Evolutionary conservation across 2,329 filamentous ascomycete genomes (phyloP).

Genomic region (Fusarium sp.): DNA sequence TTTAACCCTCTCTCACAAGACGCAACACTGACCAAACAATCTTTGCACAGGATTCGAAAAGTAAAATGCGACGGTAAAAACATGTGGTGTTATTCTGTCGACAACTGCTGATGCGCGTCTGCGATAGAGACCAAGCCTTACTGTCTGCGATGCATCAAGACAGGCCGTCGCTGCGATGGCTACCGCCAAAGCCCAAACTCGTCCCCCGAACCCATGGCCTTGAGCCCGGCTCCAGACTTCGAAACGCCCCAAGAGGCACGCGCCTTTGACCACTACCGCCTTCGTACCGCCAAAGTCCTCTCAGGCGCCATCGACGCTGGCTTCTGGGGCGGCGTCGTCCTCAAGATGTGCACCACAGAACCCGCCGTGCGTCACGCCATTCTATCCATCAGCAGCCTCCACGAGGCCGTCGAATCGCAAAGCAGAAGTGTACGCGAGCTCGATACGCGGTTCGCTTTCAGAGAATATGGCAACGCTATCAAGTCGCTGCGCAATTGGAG

Average conservation of each 20-base stretch:
- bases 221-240: slow-evolving; percentile 37
- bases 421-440: slow-evolving; percentile 27
- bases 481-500: slow-evolving; percentile 52
- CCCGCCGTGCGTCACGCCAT: slow-evolving; percentile 60
- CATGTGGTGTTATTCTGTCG: background rate
- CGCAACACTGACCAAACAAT: background rate
- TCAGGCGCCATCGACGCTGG: slow-evolving; percentile 53
- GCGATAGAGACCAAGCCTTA: slow-evolving; percentile 58
- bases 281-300: slow-evolving; percentile 51
- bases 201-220: slow-evolving; percentile 23
- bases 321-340: slow-evolving; percentile 57
- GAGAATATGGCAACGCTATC: slow-evolving; percentile 60
- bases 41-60: slow-evolving; percentile 10
- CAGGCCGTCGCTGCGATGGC: slow-evolving; percentile 65
- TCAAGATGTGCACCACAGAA: slow-evolving; percentile 56
- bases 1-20: too few species aligned
- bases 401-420: slow-evolving; percentile 49
- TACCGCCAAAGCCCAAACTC: slow-evolving; percentile 49
- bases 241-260: slow-evolving; percentile 35
- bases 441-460: slow-evolving; percentile 40
- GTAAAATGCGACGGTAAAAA: slow-evolving; percentile 25
- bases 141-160: slow-evolving; percentile 63
- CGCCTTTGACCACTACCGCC: slow-evolving; percentile 50
- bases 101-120: background rate
- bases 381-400: slow-evolving; percentile 59